Evolutionary conservation across 2,329 filamentous ascomycete species (phyloP).

Genomic region (Meredithiella fracta): DNA sequence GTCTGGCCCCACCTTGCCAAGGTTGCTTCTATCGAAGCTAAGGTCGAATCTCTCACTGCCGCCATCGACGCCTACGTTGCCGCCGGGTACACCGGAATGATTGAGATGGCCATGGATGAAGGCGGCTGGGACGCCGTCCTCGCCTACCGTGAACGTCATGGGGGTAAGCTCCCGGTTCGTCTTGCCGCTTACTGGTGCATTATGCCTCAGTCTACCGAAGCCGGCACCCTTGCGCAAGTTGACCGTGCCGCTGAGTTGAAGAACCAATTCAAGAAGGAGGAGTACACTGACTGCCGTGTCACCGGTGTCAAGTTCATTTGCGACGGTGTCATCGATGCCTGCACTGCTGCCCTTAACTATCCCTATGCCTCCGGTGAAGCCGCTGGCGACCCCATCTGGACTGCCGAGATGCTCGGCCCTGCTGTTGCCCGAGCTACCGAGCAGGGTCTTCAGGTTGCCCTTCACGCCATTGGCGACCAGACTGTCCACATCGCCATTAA

Average conservation of each 20-base stretch:
- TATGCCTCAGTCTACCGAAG: constrained; percentile 27
- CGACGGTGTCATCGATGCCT: constrained; percentile 49
- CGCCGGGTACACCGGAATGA: constrained; percentile 37
- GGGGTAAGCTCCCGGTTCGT: constrained; percentile 25
- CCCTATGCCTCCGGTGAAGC: constrained; percentile 37
- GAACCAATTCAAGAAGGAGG: constrained; percentile 21
- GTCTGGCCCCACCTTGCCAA: constrained; percentile 39
- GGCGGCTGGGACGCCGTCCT: constrained; percentile 35
- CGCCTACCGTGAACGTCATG: constrained; percentile 25
- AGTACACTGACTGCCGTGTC: constrained; percentile 28
- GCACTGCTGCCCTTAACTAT: constrained; percentile 42
- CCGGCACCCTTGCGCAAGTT: constrained; percentile 30
- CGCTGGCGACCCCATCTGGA: constrained; percentile 37
- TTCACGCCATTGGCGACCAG: constrained; percentile 49
- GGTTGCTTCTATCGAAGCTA: constrained; percentile 31
- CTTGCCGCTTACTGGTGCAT: constrained; percentile 43
- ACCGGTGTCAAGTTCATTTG: constrained; percentile 49
- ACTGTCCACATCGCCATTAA: constrained; percentile 42
- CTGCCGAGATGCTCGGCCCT: constrained; percentile 31
- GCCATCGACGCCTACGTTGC: constrained; percentile 34
- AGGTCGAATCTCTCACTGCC: constrained; percentile 29
- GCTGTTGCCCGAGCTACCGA: constrained; percentile 38
- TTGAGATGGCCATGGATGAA: constrained; percentile 48
- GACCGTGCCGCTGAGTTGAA: constrained; percentile 32
- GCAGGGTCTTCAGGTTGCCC: constrained; percentile 40